These are phyloP conservation scores for Pichia kluyveri DNA, from an alignment of 805 yeast genomes.

Conservation along the genomic window DNA sequence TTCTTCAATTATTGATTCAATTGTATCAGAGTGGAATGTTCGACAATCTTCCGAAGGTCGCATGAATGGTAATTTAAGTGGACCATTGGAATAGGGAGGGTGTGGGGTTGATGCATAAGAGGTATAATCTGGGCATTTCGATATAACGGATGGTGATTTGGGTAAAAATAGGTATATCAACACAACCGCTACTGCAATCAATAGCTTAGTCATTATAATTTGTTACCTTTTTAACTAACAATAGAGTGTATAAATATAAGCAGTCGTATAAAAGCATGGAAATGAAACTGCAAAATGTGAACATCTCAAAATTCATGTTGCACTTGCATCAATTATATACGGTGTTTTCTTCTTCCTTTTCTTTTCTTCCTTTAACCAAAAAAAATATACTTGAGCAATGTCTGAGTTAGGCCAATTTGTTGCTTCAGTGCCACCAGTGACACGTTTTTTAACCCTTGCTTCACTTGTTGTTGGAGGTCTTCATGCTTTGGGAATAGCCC, in stretches of 20 bases:
- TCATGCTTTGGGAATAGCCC: slow-evolving; percentile 24
- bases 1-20: slow-evolving; percentile 52
- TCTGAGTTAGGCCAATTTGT: slow-evolving; percentile 30
- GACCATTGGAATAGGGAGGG: slow-evolving; percentile 50
- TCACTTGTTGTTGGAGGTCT: slow-evolving; percentile 37
- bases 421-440: slow-evolving; percentile 49
- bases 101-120: slow-evolving; percentile 49
- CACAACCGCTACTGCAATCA: background rate
- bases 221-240: too few relatives aligned
- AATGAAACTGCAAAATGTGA: too few relatives aligned
- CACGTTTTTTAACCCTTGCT: slow-evolving; percentile 44
- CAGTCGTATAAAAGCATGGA: too few relatives aligned
- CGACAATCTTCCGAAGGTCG: slow-evolving; percentile 68
- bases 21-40: slow-evolving; percentile 54
- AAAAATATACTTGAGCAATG: slow-evolving; percentile 11
- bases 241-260: too few relatives aligned
- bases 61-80: slow-evolving; percentile 55
- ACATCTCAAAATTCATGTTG: too few relatives aligned
- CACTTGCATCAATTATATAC: too few relatives aligned
- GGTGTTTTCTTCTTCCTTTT: too few relatives aligned
- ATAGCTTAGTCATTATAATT: background rate
- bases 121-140: slow-evolving; percentile 30
- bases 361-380: too few relatives aligned
- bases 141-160: background rate
- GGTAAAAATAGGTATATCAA: background rate